Evolutionary conservation across 805 yeast species (phyloP).

Genomic region (Starmerella asiatica): DNA sequence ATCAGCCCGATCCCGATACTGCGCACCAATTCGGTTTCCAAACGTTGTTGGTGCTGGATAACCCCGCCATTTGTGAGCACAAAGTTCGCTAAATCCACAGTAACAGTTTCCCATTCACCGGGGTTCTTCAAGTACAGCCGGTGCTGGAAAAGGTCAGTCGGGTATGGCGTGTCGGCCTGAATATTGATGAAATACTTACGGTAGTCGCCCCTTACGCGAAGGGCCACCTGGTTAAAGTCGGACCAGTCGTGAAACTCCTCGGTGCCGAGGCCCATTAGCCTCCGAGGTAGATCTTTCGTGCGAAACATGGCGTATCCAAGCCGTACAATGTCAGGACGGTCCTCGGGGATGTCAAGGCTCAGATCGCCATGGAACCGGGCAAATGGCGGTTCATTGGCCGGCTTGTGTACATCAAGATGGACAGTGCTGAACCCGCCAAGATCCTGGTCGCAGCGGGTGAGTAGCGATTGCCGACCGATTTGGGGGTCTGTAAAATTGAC

Average conservation of each 20-base stretch:
- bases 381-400: slow-evolving; percentile 25
- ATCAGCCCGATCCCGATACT: slow-evolving; percentile 67
- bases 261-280: slow-evolving; percentile 29
- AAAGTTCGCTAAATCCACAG: slow-evolving; percentile 63
- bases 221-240: slow-evolving; percentile 43
- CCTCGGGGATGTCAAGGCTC: slow-evolving; percentile 52
- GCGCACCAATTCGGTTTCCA: slow-evolving; percentile 52
- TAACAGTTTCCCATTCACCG: slow-evolving; percentile 73
- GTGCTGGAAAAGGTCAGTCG: slow-evolving; percentile 73
- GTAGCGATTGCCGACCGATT: slow-evolving; percentile 35
- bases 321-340: slow-evolving; percentile 48
- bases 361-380: slow-evolving; percentile 62
- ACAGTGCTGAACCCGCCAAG: slow-evolving; percentile 69
- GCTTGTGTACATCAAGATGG: slow-evolving; percentile 32
- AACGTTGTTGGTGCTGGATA: slow-evolving; percentile 40
- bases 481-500: slow-evolving; percentile 44
- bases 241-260: slow-evolving; percentile 60
- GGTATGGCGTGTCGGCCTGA: slow-evolving; percentile 66
- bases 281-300: slow-evolving; percentile 47
- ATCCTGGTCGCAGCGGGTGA: slow-evolving; percentile 58
- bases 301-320: slow-evolving; percentile 76
- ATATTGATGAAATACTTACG: slow-evolving; percentile 66
- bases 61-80: slow-evolving; percentile 77
- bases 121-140: slow-evolving; percentile 57
- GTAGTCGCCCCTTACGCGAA: slow-evolving; percentile 60